Percentiles rank a stretch among this genome's conserved stretches.
Conservation (phyloP, 257 asterid genomes). For the Voacanga thouarsii region DNA sequence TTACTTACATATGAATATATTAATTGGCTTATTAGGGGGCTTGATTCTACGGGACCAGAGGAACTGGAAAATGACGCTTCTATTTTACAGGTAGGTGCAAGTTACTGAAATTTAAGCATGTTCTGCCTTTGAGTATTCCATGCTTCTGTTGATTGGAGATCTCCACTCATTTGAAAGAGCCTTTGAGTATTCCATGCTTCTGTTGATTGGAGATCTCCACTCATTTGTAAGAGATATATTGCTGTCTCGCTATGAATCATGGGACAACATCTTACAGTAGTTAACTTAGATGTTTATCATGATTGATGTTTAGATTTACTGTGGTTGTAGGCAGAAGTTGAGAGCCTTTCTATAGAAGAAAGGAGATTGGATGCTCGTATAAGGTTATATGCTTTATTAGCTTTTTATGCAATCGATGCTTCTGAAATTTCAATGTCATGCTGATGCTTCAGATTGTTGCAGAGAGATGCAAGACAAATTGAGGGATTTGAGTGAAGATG, state of each 20-base stretch:
- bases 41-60: conserved; percentile 68
- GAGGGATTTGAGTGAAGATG: conserved; percentile 77
- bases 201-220: neutral
- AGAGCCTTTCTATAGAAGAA: conserved; percentile 77
- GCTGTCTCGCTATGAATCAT: neutral
- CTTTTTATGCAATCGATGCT: conserved; percentile 21
- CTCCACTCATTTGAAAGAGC: neutral
- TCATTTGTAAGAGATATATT: neutral
- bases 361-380: conserved; percentile 60
- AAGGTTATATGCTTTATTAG: conserved; percentile 44
- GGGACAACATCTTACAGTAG: neutral
- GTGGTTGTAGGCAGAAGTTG: conserved; percentile 70
- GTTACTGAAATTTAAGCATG: neutral
- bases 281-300: conserved; percentile 15
- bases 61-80: conserved; percentile 72
- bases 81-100: conserved; percentile 59
- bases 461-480: conserved; percentile 86
- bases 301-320: conserved; percentile 21
- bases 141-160: neutral
- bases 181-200: neutral
- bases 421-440: conserved; percentile 18
- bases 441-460: conserved; percentile 36
- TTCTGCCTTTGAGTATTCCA: neutral
- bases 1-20: neutral
- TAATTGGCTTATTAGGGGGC: conserved; percentile 42